A percentile compares a stretch with the other conserved stretches of the same genome.
These are phyloP conservation scores for Cenococcum geophilum DNA, from an alignment of 495 filamentous ascomycete species.

Conservation along the genomic window DNA sequence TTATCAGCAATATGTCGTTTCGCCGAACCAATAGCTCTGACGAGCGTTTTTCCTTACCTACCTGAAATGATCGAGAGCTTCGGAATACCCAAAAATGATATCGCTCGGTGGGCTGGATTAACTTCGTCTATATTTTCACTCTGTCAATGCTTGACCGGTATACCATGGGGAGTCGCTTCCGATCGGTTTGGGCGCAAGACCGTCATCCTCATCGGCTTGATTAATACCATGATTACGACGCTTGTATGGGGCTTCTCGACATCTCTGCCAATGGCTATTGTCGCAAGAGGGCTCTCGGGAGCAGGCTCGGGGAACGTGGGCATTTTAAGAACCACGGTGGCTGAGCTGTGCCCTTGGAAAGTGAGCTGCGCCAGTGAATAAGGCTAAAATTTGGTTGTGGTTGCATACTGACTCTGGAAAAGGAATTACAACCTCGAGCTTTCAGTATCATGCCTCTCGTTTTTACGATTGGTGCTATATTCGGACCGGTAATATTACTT, in stretches of 20 bases:
- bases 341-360: constrained; percentile 71
- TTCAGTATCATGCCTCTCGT: constrained; percentile 81
- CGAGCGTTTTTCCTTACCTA: constrained; percentile 83
- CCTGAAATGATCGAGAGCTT: constrained; percentile 84
- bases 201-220: constrained; percentile 61
- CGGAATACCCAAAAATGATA: constrained; percentile 60
- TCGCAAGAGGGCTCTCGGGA: constrained; percentile 61
- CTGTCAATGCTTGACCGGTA: constrained; percentile 64
- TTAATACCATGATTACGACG: constrained; percentile 65
- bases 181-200: constrained; percentile 72
- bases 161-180: constrained; percentile 72
- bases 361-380: neutral
- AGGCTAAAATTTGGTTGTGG: neutral
- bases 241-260: constrained; percentile 74
- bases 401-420: neutral
- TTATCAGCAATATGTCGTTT: constrained; percentile 65
- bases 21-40: constrained; percentile 77
- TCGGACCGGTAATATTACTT: constrained; percentile 56
- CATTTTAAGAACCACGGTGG: constrained; percentile 64
- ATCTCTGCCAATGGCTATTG: constrained; percentile 63
- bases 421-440: constrained; percentile 70
- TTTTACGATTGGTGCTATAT: constrained; percentile 73
- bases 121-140: constrained; percentile 67
- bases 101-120: constrained; percentile 73
- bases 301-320: constrained; percentile 62